Evolutionary conservation across 371 early-diverging fungal genomes (phyloP), one percentile per base, ranked within the genome.

Genomic region (Umbelopsis sp.): DNA sequence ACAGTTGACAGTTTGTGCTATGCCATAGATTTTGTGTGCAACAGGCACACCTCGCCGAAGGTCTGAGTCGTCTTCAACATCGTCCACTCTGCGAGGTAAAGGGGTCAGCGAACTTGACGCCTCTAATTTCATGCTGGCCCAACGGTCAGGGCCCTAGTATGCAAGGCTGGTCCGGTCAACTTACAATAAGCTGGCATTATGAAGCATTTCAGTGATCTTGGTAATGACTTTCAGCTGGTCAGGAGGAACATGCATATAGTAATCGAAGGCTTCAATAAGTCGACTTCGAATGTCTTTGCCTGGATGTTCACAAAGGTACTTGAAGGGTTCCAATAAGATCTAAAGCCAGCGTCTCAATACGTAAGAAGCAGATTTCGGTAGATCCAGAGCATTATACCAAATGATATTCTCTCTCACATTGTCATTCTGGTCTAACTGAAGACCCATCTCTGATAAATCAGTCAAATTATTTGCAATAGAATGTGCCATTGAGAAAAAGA

Each of bases 11-110:
- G 96, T 93, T 68, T 89, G 80, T 8, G 98, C 91, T 2, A 92
- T 82, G 8, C 99, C 98, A 77, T 89, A 99, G 52, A 98, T 96
- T 72, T 93, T 91, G 82, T 99, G 98, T 0, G 99, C 96, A 38
- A 95, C 97, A 51, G 99, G 99, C 8, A 90, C 87, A 5, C 97
- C 97, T 52, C 98, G 82, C 64, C 98, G 83, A 65, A 98, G 71
- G 25, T 85, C 88, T 3, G 97, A 96, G 72, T 89, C 92, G 74
- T 99, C 99, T 76, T 99, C 94, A 16, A 99, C 94, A 72, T 99
- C 99, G 72, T 99, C 99, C 44, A 99, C 90, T 52, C 94, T 93
- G 68, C 41, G 45, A 29, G 20, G 20, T 20, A n/a, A 18, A 62
- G 29, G 51, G 18, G 29, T 24, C 7, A 8, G 12, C 6, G 11